Evolutionary conservation across 768 basidiomycete species (phyloP), one percentile per base, ranked within the genome.

Genomic region (Pseudohyphozyma bogoriensis): DNA sequence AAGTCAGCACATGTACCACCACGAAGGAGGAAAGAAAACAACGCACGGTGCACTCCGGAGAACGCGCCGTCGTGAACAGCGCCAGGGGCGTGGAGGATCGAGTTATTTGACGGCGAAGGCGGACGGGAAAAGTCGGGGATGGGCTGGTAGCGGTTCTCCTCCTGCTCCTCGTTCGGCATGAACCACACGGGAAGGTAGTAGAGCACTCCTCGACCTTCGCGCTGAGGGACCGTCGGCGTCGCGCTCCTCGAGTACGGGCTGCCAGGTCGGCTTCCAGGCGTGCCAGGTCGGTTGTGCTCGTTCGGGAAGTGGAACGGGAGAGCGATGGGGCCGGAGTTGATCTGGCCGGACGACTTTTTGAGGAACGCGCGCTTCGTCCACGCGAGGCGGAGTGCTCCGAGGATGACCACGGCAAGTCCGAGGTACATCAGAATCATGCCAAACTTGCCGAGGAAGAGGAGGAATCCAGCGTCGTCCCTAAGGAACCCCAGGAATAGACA

Each of bases 381-480:
- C 28, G 64, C 2, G 56, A 71, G 60, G 66, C 83, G 80, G 50
- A 84, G 72, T 47, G 84, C 72, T 26, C 89, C 89, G 47, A 83
- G 72, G 40, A 93, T 73, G 33, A 93, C 78, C 63, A 93, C 74
- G 28, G 81, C 73, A 59, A 87, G 73, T 1, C 88, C 89, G 26
- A 90, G 62, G 83, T 86, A 89, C 86, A 96, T 87, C 64, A 95
- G 73, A 42, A 72, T 77, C 72, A 88, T 91, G 59, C 93, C 93
- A 84, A 89, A 92, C 28, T 80, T 79, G 42, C 82, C 87, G 55
- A 97, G 79, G 78, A 96, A 96, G 46, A 83, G 82, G 71, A 97
- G 90, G 76, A 97, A 95, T n/a, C 85, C 89, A 32, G 93, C 95
- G 73, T 99, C 93, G 49, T 67, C 65, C 31, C 58, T 63, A 32